Conservation (phyloP, 768 basidiomycete genomes). For the Dioszegia crocea region DNA sequence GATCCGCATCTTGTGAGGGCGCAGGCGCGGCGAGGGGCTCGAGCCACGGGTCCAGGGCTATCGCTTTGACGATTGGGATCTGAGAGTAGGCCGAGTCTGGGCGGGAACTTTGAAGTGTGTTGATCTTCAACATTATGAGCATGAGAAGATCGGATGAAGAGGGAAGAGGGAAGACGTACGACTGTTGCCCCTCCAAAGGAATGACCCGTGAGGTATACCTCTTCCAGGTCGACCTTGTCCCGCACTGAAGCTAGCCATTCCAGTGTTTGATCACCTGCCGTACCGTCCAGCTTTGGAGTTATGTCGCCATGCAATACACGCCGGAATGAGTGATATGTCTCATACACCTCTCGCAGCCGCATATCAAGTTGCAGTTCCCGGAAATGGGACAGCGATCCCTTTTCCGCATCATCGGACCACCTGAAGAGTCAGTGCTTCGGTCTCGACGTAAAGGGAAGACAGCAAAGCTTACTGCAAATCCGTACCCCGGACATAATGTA, state of each 20-base stretch:
- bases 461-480: conserved; percentile 53
- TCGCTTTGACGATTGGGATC: conserved; percentile 58
- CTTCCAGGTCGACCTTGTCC: conserved; percentile 43
- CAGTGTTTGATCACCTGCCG: neutral
- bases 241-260: conserved; percentile 27
- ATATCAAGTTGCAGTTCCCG: conserved; percentile 68
- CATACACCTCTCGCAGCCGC: conserved; percentile 66
- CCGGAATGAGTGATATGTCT: conserved; percentile 60
- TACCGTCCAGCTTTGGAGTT: conserved; percentile 42
- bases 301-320: conserved; percentile 54
- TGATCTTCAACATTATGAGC: conserved; percentile 1
- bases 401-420: conserved; percentile 17
- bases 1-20: conserved; percentile 4
- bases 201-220: conserved; percentile 56
- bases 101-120: conserved; percentile 18
- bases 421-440: conserved; percentile 9
- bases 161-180: conserved; percentile 48
- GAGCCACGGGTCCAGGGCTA: conserved; percentile 79
- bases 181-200: conserved; percentile 60
- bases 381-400: conserved; percentile 54
- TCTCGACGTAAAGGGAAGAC: neutral
- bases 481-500: conserved; percentile 59
- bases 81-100: conserved; percentile 7
- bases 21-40: conserved; percentile 64
- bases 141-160: too few species aligned